These are phyloP conservation scores for Gossypium rotundifolium DNA, from an alignment of 345 rosid species.

Conservation along the genomic window DNA sequence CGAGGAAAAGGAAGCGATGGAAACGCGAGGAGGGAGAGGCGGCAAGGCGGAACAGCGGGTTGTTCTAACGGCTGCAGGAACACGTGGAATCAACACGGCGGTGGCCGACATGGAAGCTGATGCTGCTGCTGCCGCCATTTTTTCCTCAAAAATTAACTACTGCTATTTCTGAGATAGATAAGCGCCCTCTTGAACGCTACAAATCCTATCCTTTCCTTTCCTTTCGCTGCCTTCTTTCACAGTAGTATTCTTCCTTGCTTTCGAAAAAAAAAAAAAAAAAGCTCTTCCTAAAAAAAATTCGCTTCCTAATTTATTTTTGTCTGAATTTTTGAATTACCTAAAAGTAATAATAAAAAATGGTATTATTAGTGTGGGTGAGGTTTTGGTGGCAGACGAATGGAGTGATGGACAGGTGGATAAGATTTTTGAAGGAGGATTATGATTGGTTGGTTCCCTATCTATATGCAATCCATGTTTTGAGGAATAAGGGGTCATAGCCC, in stretches of 20 bases:
- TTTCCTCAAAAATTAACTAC: neutral
- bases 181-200: constrained; percentile 14
- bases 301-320: neutral
- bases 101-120: constrained; percentile 56
- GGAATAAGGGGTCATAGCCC: neutral
- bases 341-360: neutral
- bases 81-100: constrained; percentile 45
- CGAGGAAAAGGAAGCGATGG: constrained; percentile 35
- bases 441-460: neutral
- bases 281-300: neutral
- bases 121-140: constrained; percentile 42
- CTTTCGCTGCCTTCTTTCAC: neutral
- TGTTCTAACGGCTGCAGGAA: constrained; percentile 24
- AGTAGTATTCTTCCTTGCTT: neutral
- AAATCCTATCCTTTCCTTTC: constrained; percentile 10
- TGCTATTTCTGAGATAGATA: neutral
- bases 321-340: neutral
- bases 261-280: neutral
- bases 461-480: neutral
- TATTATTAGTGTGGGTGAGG: neutral
- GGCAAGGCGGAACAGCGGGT: constrained; percentile 54
- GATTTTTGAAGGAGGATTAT: neutral
- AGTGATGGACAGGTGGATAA: neutral
- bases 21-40: constrained; percentile 44
- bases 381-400: neutral